A percentile compares a stretch with the other conserved stretches of the same genome.
Evolutionary conservation across 176 grass and related monocot species (phyloP).

Genomic region (Eragrostis curvula): DNA sequence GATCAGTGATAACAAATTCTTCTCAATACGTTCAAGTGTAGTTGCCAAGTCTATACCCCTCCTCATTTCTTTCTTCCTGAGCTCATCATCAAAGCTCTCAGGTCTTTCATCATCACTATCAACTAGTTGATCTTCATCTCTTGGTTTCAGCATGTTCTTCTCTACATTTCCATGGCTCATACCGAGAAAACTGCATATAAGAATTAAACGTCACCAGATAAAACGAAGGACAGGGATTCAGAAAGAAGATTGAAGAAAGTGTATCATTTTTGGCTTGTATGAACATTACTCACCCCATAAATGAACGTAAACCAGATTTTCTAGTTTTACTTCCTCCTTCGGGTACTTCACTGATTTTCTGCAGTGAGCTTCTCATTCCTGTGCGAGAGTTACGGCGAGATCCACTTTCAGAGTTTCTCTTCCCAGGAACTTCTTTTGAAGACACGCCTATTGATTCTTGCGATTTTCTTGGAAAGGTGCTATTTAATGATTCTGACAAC

Average conservation of each 20-base stretch:
- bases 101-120: conserved; percentile 83
- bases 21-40: conserved; percentile 92
- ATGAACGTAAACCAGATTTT: conserved; percentile 72
- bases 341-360: conserved; percentile 77
- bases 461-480: conserved; percentile 67
- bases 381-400: conserved; percentile 44
- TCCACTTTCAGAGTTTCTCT: conserved; percentile 66
- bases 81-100: conserved; percentile 75
- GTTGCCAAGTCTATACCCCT: conserved; percentile 95
- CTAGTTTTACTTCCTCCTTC: conserved; percentile 65
- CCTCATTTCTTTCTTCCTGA: conserved; percentile 91
- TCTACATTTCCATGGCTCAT: conserved; percentile 54
- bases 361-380: conserved; percentile 46
- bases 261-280: neutral
- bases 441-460: conserved; percentile 43
- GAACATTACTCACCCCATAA: conserved; percentile 66
- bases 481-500: conserved; percentile 66
- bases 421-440: conserved; percentile 30
- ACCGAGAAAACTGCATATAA: conserved; percentile 57
- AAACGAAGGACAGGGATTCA: neutral
- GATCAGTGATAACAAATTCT: conserved; percentile 83
- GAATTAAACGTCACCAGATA: neutral
- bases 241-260: neutral
- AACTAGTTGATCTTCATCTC: conserved; percentile 59
- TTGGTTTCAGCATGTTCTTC: conserved; percentile 61